These are phyloP conservation scores for Paramecium caudatum DNA, from an alignment of 73 alveolate species.

Conservation along the genomic window DNA sequence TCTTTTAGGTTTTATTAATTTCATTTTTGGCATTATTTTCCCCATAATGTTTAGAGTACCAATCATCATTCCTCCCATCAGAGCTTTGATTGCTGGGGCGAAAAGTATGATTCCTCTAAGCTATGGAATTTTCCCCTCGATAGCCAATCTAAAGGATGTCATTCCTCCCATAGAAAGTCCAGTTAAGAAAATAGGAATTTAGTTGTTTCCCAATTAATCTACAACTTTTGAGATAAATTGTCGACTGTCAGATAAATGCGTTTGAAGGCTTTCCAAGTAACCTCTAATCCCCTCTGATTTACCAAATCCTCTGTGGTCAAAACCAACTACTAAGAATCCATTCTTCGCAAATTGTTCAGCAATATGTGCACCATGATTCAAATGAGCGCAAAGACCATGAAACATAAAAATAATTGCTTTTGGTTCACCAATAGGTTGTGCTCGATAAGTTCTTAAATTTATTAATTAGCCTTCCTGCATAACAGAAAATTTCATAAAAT, in stretches of 20 bases:
- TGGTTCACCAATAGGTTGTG: slow-evolving; percentile 39
- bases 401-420: slow-evolving; percentile 70
- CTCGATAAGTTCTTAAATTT: slow-evolving; percentile 57
- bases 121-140: slow-evolving; percentile 34
- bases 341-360: slow-evolving; percentile 56
- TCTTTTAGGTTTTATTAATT: slow-evolving; percentile 62
- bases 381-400: slow-evolving; percentile 70
- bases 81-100: slow-evolving; percentile 75
- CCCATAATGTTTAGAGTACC: slow-evolving; percentile 18
- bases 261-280: slow-evolving; percentile 67
- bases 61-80: neutral
- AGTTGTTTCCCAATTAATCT: slow-evolving; percentile 40
- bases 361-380: slow-evolving; percentile 74
- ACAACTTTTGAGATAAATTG: slow-evolving; percentile 26
- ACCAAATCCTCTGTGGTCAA: slow-evolving; percentile 78
- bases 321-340: slow-evolving; percentile 70
- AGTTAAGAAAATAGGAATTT: slow-evolving; percentile 56
- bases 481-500: slow-evolving; percentile 66
- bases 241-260: slow-evolving; percentile 64
- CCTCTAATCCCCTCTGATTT: slow-evolving; percentile 75
- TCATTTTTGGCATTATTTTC: slow-evolving; percentile 32
- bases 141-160: slow-evolving; percentile 67
- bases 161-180: slow-evolving; percentile 78
- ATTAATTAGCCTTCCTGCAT: slow-evolving; percentile 61
- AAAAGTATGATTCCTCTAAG: slow-evolving; percentile 69